Evolutionary conservation across 345 rosid species (phyloP), one percentile per base, ranked within the genome.

Genomic region (Salix caprea): DNA sequence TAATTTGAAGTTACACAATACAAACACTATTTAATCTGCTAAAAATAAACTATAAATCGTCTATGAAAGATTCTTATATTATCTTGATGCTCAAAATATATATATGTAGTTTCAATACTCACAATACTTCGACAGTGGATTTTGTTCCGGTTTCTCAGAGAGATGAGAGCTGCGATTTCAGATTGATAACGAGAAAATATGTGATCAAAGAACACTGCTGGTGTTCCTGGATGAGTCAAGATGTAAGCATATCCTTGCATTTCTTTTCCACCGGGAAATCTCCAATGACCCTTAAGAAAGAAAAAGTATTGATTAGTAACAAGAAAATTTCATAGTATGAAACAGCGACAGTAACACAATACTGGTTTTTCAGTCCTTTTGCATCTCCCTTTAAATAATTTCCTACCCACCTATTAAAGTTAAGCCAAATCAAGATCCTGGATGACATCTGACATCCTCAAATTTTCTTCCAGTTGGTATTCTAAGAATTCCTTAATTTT

Each of bases 241-340:
- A 89, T 93, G 84, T 95, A 95, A 34, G 97, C 99, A 79, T 95
- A 95, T 80, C 99, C 99, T 87, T 93, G 99, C 97, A 95, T 90
- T 85, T 95, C 98, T 73, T 90, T 93, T 62, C 94, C 97, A n/a
- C 81, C 79, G 6, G 99, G 99, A 85, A 95, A 95, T 85, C 98
- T 90, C 98, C 99, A 95, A 32, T 95, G 99, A 76, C 98, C 98
- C 98, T 95, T 78, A 52, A 67, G 16, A 19, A 54, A 54, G 8
- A 69, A 23, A 65, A 26, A 21, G 26, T 39, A 48, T 18, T 58
- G 26, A 46, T 44, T 7, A 39, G 67, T 46, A 24, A 71, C 46
- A 71, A 40, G 74, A 78, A 54, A 56, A 28, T 24, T 9, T 60
- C 34, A 32, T 16, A 61, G 50, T 19, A 67, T 52, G 15, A 36